Conservation (phyloP, 208 protist genomes). For the Trypanosoma melophagium region DNA sequence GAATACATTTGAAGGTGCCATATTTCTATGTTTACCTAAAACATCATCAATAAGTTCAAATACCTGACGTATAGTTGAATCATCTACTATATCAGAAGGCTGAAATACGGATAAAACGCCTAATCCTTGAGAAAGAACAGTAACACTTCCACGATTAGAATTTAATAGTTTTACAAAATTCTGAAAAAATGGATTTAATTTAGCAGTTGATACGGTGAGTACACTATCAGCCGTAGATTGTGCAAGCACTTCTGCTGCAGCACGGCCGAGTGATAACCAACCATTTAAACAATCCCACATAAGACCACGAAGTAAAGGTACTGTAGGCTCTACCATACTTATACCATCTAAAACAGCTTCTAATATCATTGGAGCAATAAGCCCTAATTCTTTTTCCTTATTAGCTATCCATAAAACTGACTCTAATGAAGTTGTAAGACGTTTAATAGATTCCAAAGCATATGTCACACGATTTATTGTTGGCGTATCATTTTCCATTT, state of each 20-base stretch:
- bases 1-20: constrained; percentile 5
- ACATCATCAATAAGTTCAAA: constrained; percentile 29
- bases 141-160: constrained; percentile 16
- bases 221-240: constrained; percentile 2
- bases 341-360: constrained; percentile 31
- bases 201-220: not conserved
- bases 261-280: constrained; percentile 16
- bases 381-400: constrained; percentile 32
- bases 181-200: constrained; percentile 18
- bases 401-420: constrained; percentile 52
- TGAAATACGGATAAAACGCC: constrained; percentile 20
- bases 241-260: constrained; percentile 7
- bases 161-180: constrained; percentile 22
- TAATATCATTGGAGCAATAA: constrained; percentile 30
- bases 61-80: constrained; percentile 2
- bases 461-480: constrained; percentile 61
- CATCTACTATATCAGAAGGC: constrained; percentile 12
- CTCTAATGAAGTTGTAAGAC: constrained; percentile 46
- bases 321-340: constrained; percentile 19
- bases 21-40: constrained; percentile 13
- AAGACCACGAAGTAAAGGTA: constrained; percentile 3
- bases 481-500: constrained; percentile 33
- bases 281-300: constrained; percentile 17
- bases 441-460: constrained; percentile 43
- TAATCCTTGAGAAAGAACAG: constrained; percentile 23